phyloP scores from a whole-genome alignment of 2,329 filamentous ascomycete genomes.

The Teratosphaeria epicoccoides region DNA sequence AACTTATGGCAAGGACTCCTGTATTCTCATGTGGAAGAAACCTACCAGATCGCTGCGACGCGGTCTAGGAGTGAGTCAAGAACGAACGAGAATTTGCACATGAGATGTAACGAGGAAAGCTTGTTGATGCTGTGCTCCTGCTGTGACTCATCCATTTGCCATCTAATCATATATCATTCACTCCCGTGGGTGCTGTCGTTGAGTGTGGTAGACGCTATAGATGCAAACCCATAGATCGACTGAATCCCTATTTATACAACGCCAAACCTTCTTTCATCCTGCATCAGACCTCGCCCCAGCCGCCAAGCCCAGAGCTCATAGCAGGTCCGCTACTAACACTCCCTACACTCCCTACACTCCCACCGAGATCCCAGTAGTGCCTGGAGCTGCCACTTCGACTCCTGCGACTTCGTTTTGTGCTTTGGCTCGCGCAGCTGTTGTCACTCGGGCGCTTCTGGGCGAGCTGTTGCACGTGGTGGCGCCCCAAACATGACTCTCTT shows the following conservation, averaged over 20 bases:
- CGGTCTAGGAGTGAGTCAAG: too few species aligned
- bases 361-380: constrained; percentile 87
- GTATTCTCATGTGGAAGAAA: too few species aligned
- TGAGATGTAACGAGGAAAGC: not conserved
- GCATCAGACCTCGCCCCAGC: constrained; percentile 62
- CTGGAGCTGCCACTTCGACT: constrained; percentile 56
- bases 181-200: not conserved
- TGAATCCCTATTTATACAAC: not conserved
- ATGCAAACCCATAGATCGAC: not conserved
- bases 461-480: constrained; percentile 32
- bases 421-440: constrained; percentile 47
- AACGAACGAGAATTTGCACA: not conserved
- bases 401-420: constrained; percentile 55
- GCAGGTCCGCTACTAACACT: constrained; percentile 44
- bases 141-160: not conserved
- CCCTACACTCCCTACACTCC: constrained; percentile 66
- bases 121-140: not conserved
- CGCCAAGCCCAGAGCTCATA: constrained; percentile 42
- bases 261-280: not conserved
- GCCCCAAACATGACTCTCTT: constrained; percentile 11
- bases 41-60: too few species aligned
- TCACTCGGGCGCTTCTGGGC: constrained; percentile 29
- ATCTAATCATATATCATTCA: not conserved
- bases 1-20: too few species aligned
- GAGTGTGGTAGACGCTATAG: not conserved